A percentile compares a stretch with the other conserved stretches of the same genome.
phyloP scores from a whole-genome alignment of 805 yeast genomes.

The Metschnikowia gelsemii region DNA sequence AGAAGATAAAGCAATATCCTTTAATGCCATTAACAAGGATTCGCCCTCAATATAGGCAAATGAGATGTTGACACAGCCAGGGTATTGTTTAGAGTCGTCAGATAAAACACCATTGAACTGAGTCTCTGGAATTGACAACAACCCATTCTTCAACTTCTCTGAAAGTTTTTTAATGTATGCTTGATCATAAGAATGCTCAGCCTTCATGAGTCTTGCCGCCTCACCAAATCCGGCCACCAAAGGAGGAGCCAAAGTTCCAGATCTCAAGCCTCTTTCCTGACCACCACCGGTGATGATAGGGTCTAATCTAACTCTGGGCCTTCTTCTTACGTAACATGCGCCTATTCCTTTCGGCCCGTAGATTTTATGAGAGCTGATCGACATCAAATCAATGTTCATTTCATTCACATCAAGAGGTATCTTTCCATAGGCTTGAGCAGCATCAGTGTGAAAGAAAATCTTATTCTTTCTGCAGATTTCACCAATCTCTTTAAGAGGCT shows the following conservation, averaged over 20 bases:
- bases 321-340: constrained; percentile 91
- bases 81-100: constrained; percentile 50
- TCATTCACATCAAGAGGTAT: constrained; percentile 89
- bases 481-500: constrained; percentile 94
- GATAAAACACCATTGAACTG: constrained; percentile 81
- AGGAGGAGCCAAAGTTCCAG: constrained; percentile 98
- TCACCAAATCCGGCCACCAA: constrained; percentile 95
- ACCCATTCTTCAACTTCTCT: constrained; percentile 65
- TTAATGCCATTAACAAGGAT: constrained; percentile 93
- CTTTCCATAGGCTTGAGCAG: constrained; percentile 96
- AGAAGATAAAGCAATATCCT: constrained; percentile 92
- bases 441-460: constrained; percentile 96
- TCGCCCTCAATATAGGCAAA: constrained; percentile 99
- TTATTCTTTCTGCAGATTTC: constrained; percentile 79
- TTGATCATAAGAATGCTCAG: constrained; percentile 73
- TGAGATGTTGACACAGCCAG: constrained; percentile 95
- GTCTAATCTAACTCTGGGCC: constrained; percentile 96
- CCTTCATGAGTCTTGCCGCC: constrained; percentile 80
- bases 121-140: constrained; percentile 83
- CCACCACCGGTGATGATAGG: constrained; percentile 98
- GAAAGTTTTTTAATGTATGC: constrained; percentile 71
- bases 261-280: constrained; percentile 96
- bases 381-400: constrained; percentile 88
- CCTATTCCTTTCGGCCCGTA: constrained; percentile 99
- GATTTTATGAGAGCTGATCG: constrained; percentile 92